Base-by-base conservation (phyloP, 1,139 yeast species). In the Blastobotrys illinoisensis region DNA sequence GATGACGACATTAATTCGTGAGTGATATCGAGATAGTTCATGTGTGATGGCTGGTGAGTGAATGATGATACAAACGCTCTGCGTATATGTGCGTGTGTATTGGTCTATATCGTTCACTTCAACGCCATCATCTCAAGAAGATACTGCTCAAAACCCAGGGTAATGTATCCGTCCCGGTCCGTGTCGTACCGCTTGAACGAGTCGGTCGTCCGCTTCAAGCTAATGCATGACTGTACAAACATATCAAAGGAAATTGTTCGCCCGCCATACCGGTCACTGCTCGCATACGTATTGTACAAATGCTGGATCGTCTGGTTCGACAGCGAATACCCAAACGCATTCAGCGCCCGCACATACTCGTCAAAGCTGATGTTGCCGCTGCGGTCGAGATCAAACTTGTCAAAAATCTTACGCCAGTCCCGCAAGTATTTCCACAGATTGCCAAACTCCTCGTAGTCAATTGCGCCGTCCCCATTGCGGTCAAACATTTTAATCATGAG, bases 141-240 rank as follows among this genome's bases (percentile, higher is more conserved):
- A 63, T 86, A 88, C 67, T 87, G 90, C 69, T 86, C 88, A 67
- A 86, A 88, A 36, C 85, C 83, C 44, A 88, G 80, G 0, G 89
- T 83, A 4, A 93, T 90, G 51, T 82, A 79, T 11, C 96, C 96
- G 47, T 86, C 84, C 52, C 87, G 79, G 61, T 86, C 89, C 24
- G 78, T 73, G 69, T 88, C 96, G 68, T 81, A 86, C 66, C 83
- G 84, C 66, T 87, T 86, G 74, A 88, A 88, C 6, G 85, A 77
- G 65, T 86, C 91, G 1, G 96, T 88, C 62, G 87, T 78, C 60
- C 88, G 81, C 68, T 89, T 78, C 63, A 88, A 74, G 77, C 88
- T 86, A 36, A 88, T 87, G 62, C 89, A 77, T 54, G 88, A 78
- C 66, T 88, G 96, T 47, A 88, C 90, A 70, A 88, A 88, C 67